Evolutionary conservation across 495 filamentous ascomycete species (phyloP), one percentile per base, ranked within the genome.

Genomic region (Penicillium verhagenii): DNA sequence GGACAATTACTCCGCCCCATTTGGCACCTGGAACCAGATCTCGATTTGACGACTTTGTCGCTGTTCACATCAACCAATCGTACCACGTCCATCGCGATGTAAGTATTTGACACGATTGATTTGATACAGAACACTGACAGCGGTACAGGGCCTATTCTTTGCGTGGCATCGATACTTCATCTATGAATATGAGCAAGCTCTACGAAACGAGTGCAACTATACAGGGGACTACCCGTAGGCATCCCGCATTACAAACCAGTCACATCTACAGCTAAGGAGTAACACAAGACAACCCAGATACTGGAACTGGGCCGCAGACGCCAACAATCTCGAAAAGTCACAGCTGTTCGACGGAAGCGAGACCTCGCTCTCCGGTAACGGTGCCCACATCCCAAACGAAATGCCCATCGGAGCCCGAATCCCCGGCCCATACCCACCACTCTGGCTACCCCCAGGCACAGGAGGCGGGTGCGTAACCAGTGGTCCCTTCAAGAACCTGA

Each of bases 21-120:
- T 47, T 70, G 1, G 76, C 77, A 55, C 76, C 40, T 4, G 80
- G 81, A 33, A 77, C 76, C 2, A 75, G 64, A 60, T 81, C 68
- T 65, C 74, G 83, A n/a, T 87, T 79, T 54, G 87, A 90, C 67
- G 86, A 90, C 65, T 89, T 90, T 63, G 73, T 84, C 25, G 82
- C 77, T 7, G 75, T 75, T 7, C 87, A 91, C 61, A 85, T 88
- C 61, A 76, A 80, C 53, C 76, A 87, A 61, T 83, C 82, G 6
- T 59, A 74, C 10, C 52, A 58, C 4, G 86, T 88, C 53, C 86
- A 90, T 59, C 79, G 72, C 52, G 80, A 78, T 5, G 76, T 78
- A 72, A 26, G 64, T 54, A 44, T 21, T 21, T 37, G 9, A 26
- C 23, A n/a, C 1, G 1, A 9, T 9, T 18, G 1, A 1, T 21